A percentile compares a stretch with the other conserved stretches of the same genome.
phyloP scores from a whole-genome alignment of 805 yeast species.

The Kuraishia molischiana region DNA sequence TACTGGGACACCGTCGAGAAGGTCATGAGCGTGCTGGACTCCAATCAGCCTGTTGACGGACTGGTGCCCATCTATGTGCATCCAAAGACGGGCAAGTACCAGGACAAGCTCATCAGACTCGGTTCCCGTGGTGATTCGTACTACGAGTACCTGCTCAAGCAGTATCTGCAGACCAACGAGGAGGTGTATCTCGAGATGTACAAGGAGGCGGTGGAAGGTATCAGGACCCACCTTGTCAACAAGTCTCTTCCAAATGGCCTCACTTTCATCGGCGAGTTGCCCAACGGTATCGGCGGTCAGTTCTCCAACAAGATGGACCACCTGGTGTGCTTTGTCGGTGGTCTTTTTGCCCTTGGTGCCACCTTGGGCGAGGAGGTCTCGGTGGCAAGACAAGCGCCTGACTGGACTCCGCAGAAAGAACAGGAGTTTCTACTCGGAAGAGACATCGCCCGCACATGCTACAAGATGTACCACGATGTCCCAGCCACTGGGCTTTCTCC shows the following conservation, averaged over 20 bases:
- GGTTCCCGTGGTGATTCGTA: constrained; percentile 94
- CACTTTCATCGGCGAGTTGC: constrained; percentile 70
- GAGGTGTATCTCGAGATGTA: constrained; percentile 63
- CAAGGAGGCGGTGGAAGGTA: constrained; percentile 67
- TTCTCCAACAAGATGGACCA: constrained; percentile 81
- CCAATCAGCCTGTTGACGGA: constrained; percentile 57
- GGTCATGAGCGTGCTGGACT: constrained; percentile 61
- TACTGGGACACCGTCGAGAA: constrained; percentile 77
- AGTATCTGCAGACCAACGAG: constrained; percentile 70
- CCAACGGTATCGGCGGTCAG: constrained; percentile 51
- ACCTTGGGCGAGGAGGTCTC: constrained; percentile 57
- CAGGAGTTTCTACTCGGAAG: constrained; percentile 61
- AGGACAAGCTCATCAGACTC: constrained; percentile 56
- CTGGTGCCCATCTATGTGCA: constrained; percentile 73
- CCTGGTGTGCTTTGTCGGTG: constrained; percentile 86
- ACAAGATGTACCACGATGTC: constrained; percentile 67
- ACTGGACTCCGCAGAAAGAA: constrained; percentile 52
- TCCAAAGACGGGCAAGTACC: constrained; percentile 66
- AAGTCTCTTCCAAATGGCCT: constrained; percentile 54
- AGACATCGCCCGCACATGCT: constrained; percentile 73
- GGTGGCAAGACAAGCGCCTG: constrained; percentile 41
- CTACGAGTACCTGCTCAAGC: constrained; percentile 82
- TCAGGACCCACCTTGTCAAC: constrained; percentile 53
- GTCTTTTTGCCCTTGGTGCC: constrained; percentile 81
- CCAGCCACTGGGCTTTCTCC: constrained; percentile 76